Evolutionary conservation across 352 stramenopile genomes (phyloP), one percentile per base, ranked within the genome.

Genomic region (Phytophthora palmivora): DNA sequence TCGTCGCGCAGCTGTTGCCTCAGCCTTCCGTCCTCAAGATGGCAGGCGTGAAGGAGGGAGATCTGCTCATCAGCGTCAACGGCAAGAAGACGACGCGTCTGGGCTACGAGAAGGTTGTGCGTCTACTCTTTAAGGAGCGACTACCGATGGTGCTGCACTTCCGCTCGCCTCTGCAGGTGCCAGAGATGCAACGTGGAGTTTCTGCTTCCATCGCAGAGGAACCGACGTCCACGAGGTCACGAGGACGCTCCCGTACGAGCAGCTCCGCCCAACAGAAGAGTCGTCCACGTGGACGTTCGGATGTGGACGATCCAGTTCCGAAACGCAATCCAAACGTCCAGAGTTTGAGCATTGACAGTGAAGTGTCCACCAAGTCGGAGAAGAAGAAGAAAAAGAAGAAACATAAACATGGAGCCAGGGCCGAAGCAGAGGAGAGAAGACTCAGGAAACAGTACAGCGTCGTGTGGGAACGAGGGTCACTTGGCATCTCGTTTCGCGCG

Each of bases 61-160:
- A 92, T 53, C 69, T 92, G 59, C 82, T 92, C 57, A 84, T 92
- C 58, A 90, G 79, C 63, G 59, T 92, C 12, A 89, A 92, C 62
- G 84, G 81, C 59, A 92, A 91, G 70, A 88, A 88, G 45, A 86
- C 82, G 10, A 74, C 78, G 52, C 84, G 82, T 24, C 58, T 91
- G 39, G 82, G 81, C n/a, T 92, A 90, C 69, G 81, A 89, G 44
- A 89, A 90, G 59, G 84, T 89, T 18, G 79, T 92, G 47, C 82
- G 81, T 15, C 69, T 85, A 68, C 76, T 92, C n/a, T 92, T 89
- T 63, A 88, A 90, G 62, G 79, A 92, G 65, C 70, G 73, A 5
- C 65, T 92, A 32, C 84, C 84, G 5, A 82, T 92, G 66, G 75
- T 91, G 28, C 58, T 92, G 49, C 84, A 92, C 76, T 91, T 92